These are phyloP conservation scores for Pseudogymnoascus sp. DNA, from an alignment of 2,329 filamentous ascomycete species.

Conservation along the genomic window DNA sequence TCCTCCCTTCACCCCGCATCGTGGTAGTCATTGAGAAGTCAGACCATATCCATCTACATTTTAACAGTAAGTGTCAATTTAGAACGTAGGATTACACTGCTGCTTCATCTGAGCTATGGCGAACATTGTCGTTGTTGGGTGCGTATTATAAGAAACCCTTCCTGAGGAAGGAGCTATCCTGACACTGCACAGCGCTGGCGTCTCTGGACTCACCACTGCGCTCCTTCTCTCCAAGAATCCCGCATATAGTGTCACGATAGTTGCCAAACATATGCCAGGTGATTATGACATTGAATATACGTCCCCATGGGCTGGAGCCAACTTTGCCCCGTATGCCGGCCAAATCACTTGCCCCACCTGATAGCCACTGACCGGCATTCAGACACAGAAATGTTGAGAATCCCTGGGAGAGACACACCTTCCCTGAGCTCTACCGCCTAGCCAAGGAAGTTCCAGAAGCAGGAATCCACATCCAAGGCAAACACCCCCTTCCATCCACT, in stretches of 20 bases:
- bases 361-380: background rate
- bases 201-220: constrained; percentile 59
- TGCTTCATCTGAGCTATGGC: constrained; percentile 9
- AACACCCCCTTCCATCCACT: constrained; percentile 11
- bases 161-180: background rate
- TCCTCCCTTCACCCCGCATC: background rate
- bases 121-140: constrained; percentile 34
- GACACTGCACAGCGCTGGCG: constrained; percentile 46
- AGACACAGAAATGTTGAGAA: constrained; percentile 16
- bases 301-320: constrained; percentile 82
- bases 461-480: constrained; percentile 71
- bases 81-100: background rate
- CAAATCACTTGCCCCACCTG: background rate
- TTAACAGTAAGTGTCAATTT: background rate
- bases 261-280: constrained; percentile 86
- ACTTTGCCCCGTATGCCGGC: constrained; percentile 59
- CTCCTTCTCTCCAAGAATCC: constrained; percentile 50
- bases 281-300: constrained; percentile 89
- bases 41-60: background rate
- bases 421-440: constrained; percentile 53
- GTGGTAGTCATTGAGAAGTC: background rate
- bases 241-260: constrained; percentile 55
- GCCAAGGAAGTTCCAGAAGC: constrained; percentile 63
- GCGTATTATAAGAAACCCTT: constrained; percentile 14
- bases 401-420: constrained; percentile 57